Evolutionary conservation across 2,329 filamentous ascomycete species (phyloP), one percentile per base, ranked within the genome.

Genomic region (Alternaria sp.): DNA sequence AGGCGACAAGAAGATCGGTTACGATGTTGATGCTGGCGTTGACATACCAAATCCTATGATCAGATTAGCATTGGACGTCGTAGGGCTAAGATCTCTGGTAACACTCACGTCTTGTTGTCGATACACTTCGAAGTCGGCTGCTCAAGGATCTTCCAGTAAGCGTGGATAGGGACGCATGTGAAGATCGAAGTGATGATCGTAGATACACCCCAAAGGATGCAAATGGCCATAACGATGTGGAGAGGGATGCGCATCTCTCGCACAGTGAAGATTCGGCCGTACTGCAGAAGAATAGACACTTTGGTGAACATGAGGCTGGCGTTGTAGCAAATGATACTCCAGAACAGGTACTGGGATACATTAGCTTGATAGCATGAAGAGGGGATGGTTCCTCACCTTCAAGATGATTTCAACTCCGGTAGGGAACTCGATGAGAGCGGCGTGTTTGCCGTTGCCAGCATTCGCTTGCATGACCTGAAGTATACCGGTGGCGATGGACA

Each of bases 231-330:
- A 7, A 67, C 61, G 14, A 73, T 59, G 55, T 72, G 66, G 4
- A 76, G 61, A 3, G 71, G 70, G 9, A 75, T 64, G 14, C 68
- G 70, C 68, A 71, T 71, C 43, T 71, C 61, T 8, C 58, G 60
- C 12, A 72, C 10, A 9, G 69, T 67, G 28, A 77, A 76, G 26
- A 77, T 74, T 6, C 74, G 68, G 12, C 67, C 37, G 49, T 76
- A 77, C 21, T 77, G 74, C 14, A 75, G 26, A 12, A 77, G 47
- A 10, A 77, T 77, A 1, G 74, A 75, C 3, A 76, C 46, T 44
- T 76, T 77, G 11, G 67, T 76, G 11, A 72, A 60, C 6, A 62
- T 70, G 6, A 76, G 65, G 41, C 63, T 67, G 21, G 68, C 10
- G 49, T 70, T 70, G 58, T 77, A 77, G 26, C 63, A 50, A 6